Evolutionary conservation across 805 yeast genomes (phyloP), one percentile per base, ranked within the genome.

Genomic region (Nakazawaea populi): DNA sequence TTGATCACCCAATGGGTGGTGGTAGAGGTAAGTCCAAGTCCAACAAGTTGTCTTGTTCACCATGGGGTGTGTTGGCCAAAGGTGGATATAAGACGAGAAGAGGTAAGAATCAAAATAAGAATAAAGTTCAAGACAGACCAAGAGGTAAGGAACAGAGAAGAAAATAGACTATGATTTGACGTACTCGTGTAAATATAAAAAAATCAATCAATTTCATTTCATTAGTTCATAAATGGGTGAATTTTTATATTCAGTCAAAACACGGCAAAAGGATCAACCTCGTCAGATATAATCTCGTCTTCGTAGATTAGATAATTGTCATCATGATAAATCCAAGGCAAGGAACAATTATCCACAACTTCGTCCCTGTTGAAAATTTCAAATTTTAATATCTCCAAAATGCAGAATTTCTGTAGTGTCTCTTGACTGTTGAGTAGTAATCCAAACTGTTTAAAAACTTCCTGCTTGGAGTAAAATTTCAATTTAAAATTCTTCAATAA

Each of bases 1-100:
- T 84, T 66, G 97, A 94, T 70, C 99, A 94, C 75, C 99, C 99
- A 57, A 91, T 89, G 64, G 99, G 99, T 77, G 99, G 99, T 85
- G 99, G 99, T 73, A 85, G 99, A 79, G 99, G 99, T 81, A 94
- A 94, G 71, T 87, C 96, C 54, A 94, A 94, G 83, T 89, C 96
- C 56, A 91, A 92, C 72, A 92, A 89, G 74, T 78, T 87, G 53
- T 88, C 98, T 18, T 89, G 87, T 75, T 87, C 96, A 51, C 95
- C 95, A 67, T 92, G 98, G 97, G 99, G 99, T 62, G 85, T 84
- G 54, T 70, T 87, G 63, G 85, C 92, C 41, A 92, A 92, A 78
- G 95, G 94, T 68, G 86, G 89, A 51, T 91, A 82, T 74, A 91
- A 89, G 80, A 94, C 98, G 12, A 85, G 99, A 73, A 83, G 85